phyloP scores from a whole-genome alignment of 805 yeast genomes.

The Maudiozyma bulderi region DNA sequence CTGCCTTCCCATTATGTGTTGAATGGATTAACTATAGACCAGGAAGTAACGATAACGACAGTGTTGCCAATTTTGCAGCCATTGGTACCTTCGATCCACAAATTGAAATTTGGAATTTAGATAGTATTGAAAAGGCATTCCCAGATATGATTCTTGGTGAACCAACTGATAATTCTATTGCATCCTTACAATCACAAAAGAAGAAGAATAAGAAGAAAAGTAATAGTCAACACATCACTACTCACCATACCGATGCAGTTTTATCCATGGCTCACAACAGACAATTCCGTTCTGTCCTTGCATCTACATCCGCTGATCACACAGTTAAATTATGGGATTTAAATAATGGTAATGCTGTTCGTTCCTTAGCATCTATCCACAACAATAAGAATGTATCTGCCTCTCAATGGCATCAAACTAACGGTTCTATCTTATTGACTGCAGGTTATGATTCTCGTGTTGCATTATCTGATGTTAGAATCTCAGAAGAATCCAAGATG shows the following conservation, averaged over 20 bases:
- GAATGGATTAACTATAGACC: slow-evolving; percentile 88
- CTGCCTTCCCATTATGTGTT: slow-evolving; percentile 91
- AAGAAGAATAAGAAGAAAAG: slow-evolving; percentile 43
- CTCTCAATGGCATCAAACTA: slow-evolving; percentile 74
- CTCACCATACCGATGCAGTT: slow-evolving; percentile 91
- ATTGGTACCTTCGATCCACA: slow-evolving; percentile 96
- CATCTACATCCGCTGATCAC: slow-evolving; percentile 90
- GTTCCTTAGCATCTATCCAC: slow-evolving; percentile 62
- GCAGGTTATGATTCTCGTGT: slow-evolving; percentile 89
- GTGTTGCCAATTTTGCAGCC: slow-evolving; percentile 86
- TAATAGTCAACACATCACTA: slow-evolving; percentile 42
- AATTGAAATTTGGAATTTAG: slow-evolving; percentile 94
- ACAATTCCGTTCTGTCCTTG: slow-evolving; percentile 72
- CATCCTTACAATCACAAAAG: slow-evolving; percentile 28
- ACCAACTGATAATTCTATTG: slow-evolving; percentile 36
- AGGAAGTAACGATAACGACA: slow-evolving; percentile 35
- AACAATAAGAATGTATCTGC: slow-evolving; percentile 71
- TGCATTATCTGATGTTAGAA: slow-evolving; percentile 79
- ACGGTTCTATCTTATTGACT: slow-evolving; percentile 62
- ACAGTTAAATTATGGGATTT: slow-evolving; percentile 96
- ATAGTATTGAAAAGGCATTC: slow-evolving; percentile 83
- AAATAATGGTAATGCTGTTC: slow-evolving; percentile 60
- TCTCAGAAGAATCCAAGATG: slow-evolving; percentile 49
- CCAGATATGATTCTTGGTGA: slow-evolving; percentile 92
- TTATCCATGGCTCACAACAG: slow-evolving; percentile 77